Percentiles rank a stretch among this genome's conserved stretches.
Conservation (phyloP, 176 grass and related monocot genomes). For the Juncus inflexus region DNA sequence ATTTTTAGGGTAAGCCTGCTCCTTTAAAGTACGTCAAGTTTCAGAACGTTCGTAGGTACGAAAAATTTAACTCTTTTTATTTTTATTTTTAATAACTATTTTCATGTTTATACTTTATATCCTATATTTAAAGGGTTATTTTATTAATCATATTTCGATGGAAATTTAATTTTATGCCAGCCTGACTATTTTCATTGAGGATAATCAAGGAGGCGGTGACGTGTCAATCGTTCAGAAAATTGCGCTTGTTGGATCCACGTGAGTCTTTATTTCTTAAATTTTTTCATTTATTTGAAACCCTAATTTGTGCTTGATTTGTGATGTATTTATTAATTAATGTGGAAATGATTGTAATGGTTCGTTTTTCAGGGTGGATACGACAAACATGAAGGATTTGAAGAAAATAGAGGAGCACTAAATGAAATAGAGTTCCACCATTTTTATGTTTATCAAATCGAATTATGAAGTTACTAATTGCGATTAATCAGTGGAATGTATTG, state of each 20-base stretch:
- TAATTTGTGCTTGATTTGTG: constrained; percentile 6
- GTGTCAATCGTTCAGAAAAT: constrained; percentile 92
- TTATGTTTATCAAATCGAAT: neutral
- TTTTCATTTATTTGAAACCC: neutral
- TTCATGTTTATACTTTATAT: neutral
- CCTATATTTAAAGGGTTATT: neutral
- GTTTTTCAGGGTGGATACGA: constrained; percentile 73
- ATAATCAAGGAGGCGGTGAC: constrained; percentile 83
- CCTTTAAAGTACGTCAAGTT: constrained; percentile 94
- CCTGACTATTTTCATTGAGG: constrained; percentile 94
- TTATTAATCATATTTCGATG: neutral
- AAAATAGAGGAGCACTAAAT: constrained; percentile 78
- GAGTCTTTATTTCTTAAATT: constrained; percentile 24
- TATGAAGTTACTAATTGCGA: neutral
- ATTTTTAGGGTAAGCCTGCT: constrained; percentile 54
- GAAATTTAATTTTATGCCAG: constrained; percentile 37
- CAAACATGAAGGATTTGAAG: constrained; percentile 97
- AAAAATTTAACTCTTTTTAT: neutral
- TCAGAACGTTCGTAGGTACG: constrained; percentile 96
- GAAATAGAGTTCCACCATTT: constrained; percentile 15
- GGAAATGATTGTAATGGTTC: constrained; percentile 4
- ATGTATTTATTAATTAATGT: neutral
- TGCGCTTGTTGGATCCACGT: constrained; percentile 77
- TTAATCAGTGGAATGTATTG: constrained; percentile 13
- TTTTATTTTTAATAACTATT: neutral